phyloP scores from a whole-genome alignment of 345 rosid genomes.

The Lumnitzera racemosa region DNA sequence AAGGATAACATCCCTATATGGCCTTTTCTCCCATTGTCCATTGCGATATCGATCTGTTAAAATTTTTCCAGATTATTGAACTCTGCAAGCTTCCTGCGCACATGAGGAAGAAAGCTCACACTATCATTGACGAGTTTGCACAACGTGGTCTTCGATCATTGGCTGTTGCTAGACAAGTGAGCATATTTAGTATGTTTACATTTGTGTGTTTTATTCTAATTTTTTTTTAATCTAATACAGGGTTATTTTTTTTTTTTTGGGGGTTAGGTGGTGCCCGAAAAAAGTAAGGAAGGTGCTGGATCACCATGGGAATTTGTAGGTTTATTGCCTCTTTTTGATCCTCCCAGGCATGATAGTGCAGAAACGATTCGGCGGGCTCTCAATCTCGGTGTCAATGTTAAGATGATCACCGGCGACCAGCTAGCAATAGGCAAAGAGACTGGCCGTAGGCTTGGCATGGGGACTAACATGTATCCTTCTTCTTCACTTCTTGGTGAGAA shows the following conservation, averaged over 20 bases:
- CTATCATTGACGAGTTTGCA: constrained; percentile 76
- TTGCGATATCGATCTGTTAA: too few species aligned
- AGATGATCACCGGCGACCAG: constrained; percentile 97
- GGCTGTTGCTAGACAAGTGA: constrained; percentile 66
- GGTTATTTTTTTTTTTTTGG: too few species aligned
- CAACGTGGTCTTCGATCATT: constrained; percentile 79
- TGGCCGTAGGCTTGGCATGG: constrained; percentile 94
- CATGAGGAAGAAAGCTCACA: constrained; percentile 53
- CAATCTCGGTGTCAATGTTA: constrained; percentile 78
- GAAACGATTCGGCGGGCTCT: constrained; percentile 80
- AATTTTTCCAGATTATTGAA: constrained; percentile 41
- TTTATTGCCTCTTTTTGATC: constrained; percentile 85
- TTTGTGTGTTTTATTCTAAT: too few species aligned
- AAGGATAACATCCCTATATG: too few species aligned
- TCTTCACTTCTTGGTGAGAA: constrained; percentile 74
- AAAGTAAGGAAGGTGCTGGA: constrained; percentile 59
- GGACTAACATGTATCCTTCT: constrained; percentile 92
- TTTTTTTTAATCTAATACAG: too few species aligned
- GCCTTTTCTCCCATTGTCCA: too few species aligned
- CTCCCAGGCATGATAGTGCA: constrained; percentile 26
- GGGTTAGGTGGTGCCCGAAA: constrained; percentile 46
- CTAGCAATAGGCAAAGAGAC: constrained; percentile 91
- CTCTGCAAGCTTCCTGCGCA: constrained; percentile 63
- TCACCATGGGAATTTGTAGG: constrained; percentile 85
- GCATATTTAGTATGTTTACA: background rate